A percentile compares a stretch with the other conserved stretches of the same genome.
Conservation (phyloP, 176 grass and related monocot genomes). For the Lolium multiflorum region DNA sequence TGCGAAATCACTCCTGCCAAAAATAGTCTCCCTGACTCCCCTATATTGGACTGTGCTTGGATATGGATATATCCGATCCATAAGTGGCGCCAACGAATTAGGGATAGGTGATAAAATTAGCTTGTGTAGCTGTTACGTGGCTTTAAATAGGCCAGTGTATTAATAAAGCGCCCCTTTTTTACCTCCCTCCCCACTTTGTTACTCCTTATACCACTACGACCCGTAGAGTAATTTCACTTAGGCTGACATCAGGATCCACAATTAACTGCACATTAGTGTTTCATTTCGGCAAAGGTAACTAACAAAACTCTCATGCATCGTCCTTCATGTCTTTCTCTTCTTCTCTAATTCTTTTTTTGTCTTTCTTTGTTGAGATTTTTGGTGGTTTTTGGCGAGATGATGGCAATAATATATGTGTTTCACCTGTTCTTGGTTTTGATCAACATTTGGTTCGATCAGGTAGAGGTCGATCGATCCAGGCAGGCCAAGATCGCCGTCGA, state of each 20-base stretch:
- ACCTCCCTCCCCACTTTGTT: slow-evolving; percentile 5
- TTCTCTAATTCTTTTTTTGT: neutral
- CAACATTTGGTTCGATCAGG: slow-evolving; percentile 17
- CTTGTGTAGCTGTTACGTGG: neutral
- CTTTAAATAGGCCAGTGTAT: slow-evolving; percentile 42
- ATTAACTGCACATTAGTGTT: slow-evolving; percentile 32
- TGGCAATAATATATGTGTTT: neutral
- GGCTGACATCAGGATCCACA: slow-evolving; percentile 28
- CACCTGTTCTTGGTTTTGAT: neutral
- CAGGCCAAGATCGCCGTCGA: slow-evolving; percentile 3
- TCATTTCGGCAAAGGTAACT: slow-evolving; percentile 18
- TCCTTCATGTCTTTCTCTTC: neutral
- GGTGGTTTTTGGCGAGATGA: neutral
- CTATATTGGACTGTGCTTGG: slow-evolving; percentile 20
- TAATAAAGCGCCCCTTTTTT: slow-evolving; percentile 46
- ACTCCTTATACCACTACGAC: slow-evolving; percentile 36
- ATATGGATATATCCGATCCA: slow-evolving; percentile 37
- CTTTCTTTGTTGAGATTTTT: too few species aligned
- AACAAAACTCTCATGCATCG: neutral
- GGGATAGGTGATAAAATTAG: slow-evolving; percentile 51
- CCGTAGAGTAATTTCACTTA: slow-evolving; percentile 48
- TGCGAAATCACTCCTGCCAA: neutral
- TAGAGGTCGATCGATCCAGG: neutral
- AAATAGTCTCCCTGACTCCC: slow-evolving; percentile 13
- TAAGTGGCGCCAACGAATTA: slow-evolving; percentile 22